A percentile compares a stretch with the other conserved stretches of the same genome.
phyloP scores from a whole-genome alignment of 805 yeast genomes.

The Dipodascus geniculatus region DNA sequence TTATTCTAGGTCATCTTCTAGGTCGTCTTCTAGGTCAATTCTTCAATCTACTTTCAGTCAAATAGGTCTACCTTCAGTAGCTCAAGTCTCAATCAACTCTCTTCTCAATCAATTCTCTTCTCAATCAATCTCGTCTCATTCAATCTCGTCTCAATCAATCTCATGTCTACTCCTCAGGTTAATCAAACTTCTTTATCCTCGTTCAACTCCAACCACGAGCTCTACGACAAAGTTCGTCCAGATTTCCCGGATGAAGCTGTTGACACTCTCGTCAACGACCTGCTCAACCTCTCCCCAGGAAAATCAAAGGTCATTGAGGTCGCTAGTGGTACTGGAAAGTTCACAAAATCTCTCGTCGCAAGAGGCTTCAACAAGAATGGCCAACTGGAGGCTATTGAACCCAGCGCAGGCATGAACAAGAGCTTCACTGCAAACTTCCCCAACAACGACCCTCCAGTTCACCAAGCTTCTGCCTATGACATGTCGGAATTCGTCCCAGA shows the following conservation, averaged over 20 bases:
- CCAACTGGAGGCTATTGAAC: constrained; percentile 39
- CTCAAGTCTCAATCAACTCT: no score
- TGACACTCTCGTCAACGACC: constrained; percentile 28
- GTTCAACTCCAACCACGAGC: constrained; percentile 39
- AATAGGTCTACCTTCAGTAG: no score
- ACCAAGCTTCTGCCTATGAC: constrained; percentile 31
- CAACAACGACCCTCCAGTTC: constrained; percentile 15
- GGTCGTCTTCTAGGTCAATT: no score
- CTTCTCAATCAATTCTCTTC: no score
- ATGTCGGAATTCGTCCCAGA: constrained; percentile 37
- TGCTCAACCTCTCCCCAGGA: constrained; percentile 26
- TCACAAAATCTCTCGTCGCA: constrained; percentile 34
- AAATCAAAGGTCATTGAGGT: constrained; percentile 32
- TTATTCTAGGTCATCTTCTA: no score
- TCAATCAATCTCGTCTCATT: no score
- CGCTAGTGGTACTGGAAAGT: constrained; percentile 57
- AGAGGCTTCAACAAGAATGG: constrained; percentile 27
- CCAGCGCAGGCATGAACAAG: constrained; percentile 44
- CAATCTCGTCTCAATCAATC: no score
- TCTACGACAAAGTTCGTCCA: constrained; percentile 44
- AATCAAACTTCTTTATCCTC: constrained; percentile 35
- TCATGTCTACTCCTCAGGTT: constrained; percentile 7
- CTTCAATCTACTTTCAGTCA: no score
- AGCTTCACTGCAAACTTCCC: constrained; percentile 39
- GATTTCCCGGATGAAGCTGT: constrained; percentile 34